Base-by-base conservation (phyloP, 129 eudicot species). In the Silybum marianum region DNA sequence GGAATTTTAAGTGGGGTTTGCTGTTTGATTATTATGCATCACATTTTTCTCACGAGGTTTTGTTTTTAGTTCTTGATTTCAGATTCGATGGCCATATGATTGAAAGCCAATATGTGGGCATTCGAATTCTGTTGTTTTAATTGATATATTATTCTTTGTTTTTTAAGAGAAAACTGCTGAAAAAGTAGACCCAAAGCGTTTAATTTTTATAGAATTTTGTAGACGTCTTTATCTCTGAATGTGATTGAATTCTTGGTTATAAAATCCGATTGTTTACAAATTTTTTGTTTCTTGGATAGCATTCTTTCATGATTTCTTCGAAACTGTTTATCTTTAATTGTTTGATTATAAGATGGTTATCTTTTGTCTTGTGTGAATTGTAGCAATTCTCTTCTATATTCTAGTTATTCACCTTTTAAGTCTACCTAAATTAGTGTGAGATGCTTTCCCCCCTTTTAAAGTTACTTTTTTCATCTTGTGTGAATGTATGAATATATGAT, bases 61-160 rank as follows among this genome's bases (percentile, higher is more conserved):
- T 44, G 70, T 75, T 78, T 83, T 77, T 71, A 77, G 75, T 79
- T 69, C 11, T 78, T 79, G 80, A 18, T 72, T 84, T 79, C 62
- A 46, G 81, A 54, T 25, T 16, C 42, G 23, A 48, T 69, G 76
- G 68, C 60, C 18, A 73, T 76, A 18, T 32, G 85, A 69, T 75
- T 82, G 77, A 28, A 78, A 69, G 16, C 36, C 42, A 19, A 2
- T 40, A 10, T 65, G 69, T 82, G 71, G 72, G 81, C 44, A 23
- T 38, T 75, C 32, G 77, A 82, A 82, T 69, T 75, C 18, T 42
- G 79, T 42, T 65, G 80, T 74, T 0, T 0, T 16, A 65, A 73
- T 42, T 65, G 25, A 26, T 74, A 2, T 75, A 23, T 30, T 68
- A 24, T 9, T 32, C 18, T 12, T 22, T 77, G 36, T 24, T 77